Evolutionary conservation across 306 rosid species (phyloP), one percentile per base, ranked within the genome.

Genomic region (Trichosanthes cucumerina): DNA sequence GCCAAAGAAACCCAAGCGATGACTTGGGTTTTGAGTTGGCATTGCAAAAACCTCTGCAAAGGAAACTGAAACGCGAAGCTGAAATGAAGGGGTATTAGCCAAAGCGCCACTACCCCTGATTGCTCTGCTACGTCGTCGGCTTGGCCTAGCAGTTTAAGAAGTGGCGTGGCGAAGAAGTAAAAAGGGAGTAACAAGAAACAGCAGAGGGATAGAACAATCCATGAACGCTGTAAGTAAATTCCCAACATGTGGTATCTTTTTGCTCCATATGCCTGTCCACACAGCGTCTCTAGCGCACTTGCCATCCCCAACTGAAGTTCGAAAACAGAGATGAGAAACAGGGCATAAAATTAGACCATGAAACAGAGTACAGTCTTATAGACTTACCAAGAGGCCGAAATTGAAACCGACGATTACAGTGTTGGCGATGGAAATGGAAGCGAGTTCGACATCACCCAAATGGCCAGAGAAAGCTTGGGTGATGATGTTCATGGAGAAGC

Each of bases 401-500:
- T 86, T 92, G 87, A 92, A 92, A 63, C 93, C 95, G 1, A 88
- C 89, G 3, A 90, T 83, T 39, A 90, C 91, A 1, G 86, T 85
- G 78, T 90, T 88, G 31, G 93, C 91, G 6, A 92, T 86, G 49
- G 97, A 83, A 18, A 92, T 89, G 82, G 96, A 74, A 15, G 97
- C 97, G 26, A 92, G 90, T 39, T 87, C 64, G 1, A 87, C 91
- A 0, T 92, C 93, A 0, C 96, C 97, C 0, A 92, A 86, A 85
- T 86, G 97, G 23, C 97, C 97, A 9, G 91, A 90, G 79, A 92
- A 92, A 80, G 97, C 89, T 82, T 86, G 97, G 14, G 93, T 88
- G 13, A 92, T 68, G 19, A 92, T 88, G 82, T 90, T 90, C 97
- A 92, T 92, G 84, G 90, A 47, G 87, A 38, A 90, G 0, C 83